Evolutionary conservation across 2,329 filamentous ascomycete genomes (phyloP), one percentile per base, ranked within the genome.

Genomic region (Bimuria novae-zelandiae): DNA sequence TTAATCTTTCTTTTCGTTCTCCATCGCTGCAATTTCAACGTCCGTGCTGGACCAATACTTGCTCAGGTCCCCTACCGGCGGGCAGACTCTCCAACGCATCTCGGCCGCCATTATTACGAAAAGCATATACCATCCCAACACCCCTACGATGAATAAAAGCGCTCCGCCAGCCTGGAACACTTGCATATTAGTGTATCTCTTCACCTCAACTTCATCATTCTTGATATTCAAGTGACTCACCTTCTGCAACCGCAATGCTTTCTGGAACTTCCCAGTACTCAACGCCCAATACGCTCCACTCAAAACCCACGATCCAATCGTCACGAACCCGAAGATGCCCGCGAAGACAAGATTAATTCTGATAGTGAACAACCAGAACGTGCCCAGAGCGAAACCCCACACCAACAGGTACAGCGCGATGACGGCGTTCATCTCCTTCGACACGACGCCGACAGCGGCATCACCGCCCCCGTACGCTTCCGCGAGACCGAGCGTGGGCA

Each of bases 31-130:
- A 23, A 68, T 46, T 25, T 68, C 65, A 1, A 70, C 58, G 51
- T 70, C 67, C 1, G 65, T 65, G n/a, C 41, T 62, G 1, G 36
- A 50, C 80, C 80, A 82, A 49, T 79, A 77, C 40, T 75, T 77
- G 45, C 75, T 80, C 11, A 83, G 69, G 56, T 82, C 80, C 4
- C 79, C 79, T 1, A 83, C 78, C 0, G 80, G 80, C 2, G 82
- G 70, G 23, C 71, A 77, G 32, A 82, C 54, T 0, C 76, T 75
- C 48, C 82, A 76, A 3, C 79, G 72, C 78, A 82, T 82, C 68
- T 83, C 80, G 3, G 75, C 78, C 1, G 77, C 75, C 77, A 82
- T 81, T 52, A 82, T 82, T 4, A 81, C 79, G 43, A 82, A 76
- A 8, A 77, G 77, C 68, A 82, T 80, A 54, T 82, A 82, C 77